Base-by-base conservation (phyloP, 352 stramenopile species). In the Blastocystis sp. region DNA sequence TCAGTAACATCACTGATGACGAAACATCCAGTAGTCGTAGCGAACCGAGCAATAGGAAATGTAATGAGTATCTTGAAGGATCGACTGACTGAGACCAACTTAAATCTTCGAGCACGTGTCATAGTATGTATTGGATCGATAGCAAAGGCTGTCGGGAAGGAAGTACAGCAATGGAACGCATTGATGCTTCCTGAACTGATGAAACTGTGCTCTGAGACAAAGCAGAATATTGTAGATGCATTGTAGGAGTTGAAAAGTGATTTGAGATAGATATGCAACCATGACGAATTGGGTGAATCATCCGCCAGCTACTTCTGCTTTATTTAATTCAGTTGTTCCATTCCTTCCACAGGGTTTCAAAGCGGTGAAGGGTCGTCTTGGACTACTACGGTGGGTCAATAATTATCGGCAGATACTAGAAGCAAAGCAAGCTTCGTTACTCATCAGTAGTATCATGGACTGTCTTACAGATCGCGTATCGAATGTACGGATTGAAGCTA, bases 101-200 rank as follows among this genome's bases (percentile, higher is more conserved):
- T 84, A 55, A 84, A 84, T 45, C 73, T 84, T 23, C 73, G 73
- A 20, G 73, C 73, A 37, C 53, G 55, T 4, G 73, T 84, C 5
- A 18, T 84, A 8, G 34, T 47, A 5, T 84, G 73, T 20, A 84
- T 84, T n/a, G 47, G 62, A n/a, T 20, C 37, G 18, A 29, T 84
- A 5, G 56, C 62, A n/a, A 56, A 68, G 18, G 45, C 73, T 18
- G 5, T 84, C 1, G 54, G 54, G 20, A 11, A 37, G 1, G 47
- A 41, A 18, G 73, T 34, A 11, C 23, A 34, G 39, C 43, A 84
- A 43, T 84, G 41, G 20, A 53, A 20, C 4, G n/a, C 73, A n/a
- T 2, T 84, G 15, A 26, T 84, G 13, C 39, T 84, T 2, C 73
- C 73, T 2, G 47, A 66, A 23, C 53, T 84, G 50, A 39, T 84